phyloP scores from a whole-genome alignment of 2,329 filamentous ascomycete species.

The Alternaria angustiovoidea region DNA sequence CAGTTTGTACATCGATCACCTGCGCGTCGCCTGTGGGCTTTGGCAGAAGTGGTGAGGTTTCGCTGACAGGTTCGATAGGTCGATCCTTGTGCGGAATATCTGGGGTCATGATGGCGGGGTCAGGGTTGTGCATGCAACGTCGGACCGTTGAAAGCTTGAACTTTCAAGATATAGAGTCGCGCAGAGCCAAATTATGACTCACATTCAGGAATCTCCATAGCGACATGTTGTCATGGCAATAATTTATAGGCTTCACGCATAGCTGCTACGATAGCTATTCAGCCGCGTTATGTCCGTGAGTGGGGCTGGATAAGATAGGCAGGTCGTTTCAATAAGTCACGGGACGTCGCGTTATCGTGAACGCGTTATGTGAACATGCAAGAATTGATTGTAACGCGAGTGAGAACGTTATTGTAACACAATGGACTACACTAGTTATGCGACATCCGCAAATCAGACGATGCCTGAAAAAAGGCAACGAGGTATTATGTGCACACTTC shows the following conservation, averaged over 20 bases:
- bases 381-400: background rate
- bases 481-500: conserved; percentile 1
- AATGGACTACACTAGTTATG: background rate
- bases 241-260: background rate
- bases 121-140: conserved; percentile 5
- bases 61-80: conserved; percentile 21
- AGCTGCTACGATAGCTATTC: background rate
- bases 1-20: conserved; percentile 35
- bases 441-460: background rate
- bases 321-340: background rate
- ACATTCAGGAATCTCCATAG: background rate
- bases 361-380: background rate
- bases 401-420: background rate
- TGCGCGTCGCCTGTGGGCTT: conserved; percentile 21
- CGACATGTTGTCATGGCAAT: background rate
- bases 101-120: conserved; percentile 11
- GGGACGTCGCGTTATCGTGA: background rate
- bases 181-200: background rate
- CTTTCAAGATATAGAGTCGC: background rate
- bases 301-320: conserved; percentile 8
- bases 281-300: background rate
- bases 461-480: background rate
- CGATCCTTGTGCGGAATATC: background rate
- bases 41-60: conserved; percentile 58
- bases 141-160: background rate